A percentile compares a stretch with the other conserved stretches of the same genome.
Evolutionary conservation across 140 eudicot species (phyloP).

Genomic region (Bidens hawaiensis): DNA sequence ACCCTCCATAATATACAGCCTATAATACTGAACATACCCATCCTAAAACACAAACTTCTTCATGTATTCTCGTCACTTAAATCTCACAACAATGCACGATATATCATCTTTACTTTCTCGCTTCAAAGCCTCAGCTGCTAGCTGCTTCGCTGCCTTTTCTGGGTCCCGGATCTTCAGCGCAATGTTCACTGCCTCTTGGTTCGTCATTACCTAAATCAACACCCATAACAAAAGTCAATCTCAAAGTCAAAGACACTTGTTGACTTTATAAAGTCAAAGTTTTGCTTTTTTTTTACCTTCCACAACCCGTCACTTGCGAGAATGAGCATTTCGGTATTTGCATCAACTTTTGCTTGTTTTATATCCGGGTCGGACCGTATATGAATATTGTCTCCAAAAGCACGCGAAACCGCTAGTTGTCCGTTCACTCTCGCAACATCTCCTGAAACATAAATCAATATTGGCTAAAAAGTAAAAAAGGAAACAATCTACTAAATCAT

Average conservation of each 20-base stretch:
- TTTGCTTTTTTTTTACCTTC: slow-evolving; percentile 61
- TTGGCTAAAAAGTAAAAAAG: not conserved
- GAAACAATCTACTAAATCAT: not conserved
- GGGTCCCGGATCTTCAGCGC: slow-evolving; percentile 73
- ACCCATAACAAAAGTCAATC: not conserved
- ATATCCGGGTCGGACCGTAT: slow-evolving; percentile 81
- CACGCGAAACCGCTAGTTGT: slow-evolving; percentile 92
- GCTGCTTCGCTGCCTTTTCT: slow-evolving; percentile 75
- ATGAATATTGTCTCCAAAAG: slow-evolving; percentile 90
- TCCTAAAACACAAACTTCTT: slow-evolving; percentile 3
- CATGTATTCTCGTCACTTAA: slow-evolving; percentile 32
- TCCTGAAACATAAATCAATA: slow-evolving; percentile 37
- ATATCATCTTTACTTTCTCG: slow-evolving; percentile 86
- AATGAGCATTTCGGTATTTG: slow-evolving; percentile 63
- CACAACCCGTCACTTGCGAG: slow-evolving; percentile 95
- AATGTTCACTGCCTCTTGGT: slow-evolving; percentile 82
- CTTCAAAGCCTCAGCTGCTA: slow-evolving; percentile 57
- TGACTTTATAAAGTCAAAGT: slow-evolving; percentile 6
- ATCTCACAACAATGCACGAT: slow-evolving; percentile 75
- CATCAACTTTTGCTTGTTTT: slow-evolving; percentile 41
- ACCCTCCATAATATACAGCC: not conserved
- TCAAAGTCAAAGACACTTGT: not conserved
- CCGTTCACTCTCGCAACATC: slow-evolving; percentile 97
- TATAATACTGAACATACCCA: slow-evolving; percentile 36
- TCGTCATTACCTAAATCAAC: slow-evolving; percentile 58